Evolutionary conservation across 1,284 basidiomycete genomes (phyloP).

Genomic region (Microbotryum intermedium): DNA sequence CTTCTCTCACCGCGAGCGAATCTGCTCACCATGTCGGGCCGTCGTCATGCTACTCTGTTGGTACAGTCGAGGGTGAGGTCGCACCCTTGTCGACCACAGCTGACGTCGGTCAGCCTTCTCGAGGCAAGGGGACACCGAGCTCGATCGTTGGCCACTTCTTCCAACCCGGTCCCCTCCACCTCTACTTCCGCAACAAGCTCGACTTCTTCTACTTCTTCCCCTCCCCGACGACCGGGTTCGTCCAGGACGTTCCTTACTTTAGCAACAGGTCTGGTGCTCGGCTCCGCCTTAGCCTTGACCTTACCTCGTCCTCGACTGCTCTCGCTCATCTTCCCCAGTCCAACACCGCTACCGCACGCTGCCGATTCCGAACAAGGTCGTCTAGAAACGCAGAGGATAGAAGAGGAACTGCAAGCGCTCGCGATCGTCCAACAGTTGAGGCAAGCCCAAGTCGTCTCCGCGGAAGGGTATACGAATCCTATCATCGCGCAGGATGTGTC

Average conservation of each 20-base stretch:
- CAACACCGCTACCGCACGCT: constrained; percentile 58
- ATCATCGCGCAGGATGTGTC: not conserved
- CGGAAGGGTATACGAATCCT: not conserved
- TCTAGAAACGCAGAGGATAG: constrained; percentile 54
- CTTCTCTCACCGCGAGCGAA: too few relatives aligned
- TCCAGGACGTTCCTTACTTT: constrained; percentile 10
- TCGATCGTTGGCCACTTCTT: not conserved
- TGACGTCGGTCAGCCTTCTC: too few relatives aligned
- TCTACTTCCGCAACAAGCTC: not conserved
- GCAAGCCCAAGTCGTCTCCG: not conserved
- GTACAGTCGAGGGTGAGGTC: constrained; percentile 7
- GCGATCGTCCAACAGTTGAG: constrained; percentile 52
- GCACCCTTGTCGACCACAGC: not conserved
- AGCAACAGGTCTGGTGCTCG: constrained; percentile 12
- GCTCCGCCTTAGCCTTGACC: constrained; percentile 11
- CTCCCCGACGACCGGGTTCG: not conserved
- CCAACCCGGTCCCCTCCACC: not conserved
- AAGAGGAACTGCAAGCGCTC: constrained; percentile 58
- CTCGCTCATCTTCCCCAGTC: constrained; percentile 34
- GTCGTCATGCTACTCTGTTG: not conserved
- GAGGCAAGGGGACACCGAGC: not conserved
- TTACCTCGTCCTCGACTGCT: constrained; percentile 11
- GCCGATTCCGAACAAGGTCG: constrained; percentile 55
- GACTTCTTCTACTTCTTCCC: not conserved
- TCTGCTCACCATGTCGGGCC: too few relatives aligned